Evolutionary conservation across 768 basidiomycete species (phyloP), one percentile per base, ranked within the genome.

Genomic region (Tylopilus sp.): DNA sequence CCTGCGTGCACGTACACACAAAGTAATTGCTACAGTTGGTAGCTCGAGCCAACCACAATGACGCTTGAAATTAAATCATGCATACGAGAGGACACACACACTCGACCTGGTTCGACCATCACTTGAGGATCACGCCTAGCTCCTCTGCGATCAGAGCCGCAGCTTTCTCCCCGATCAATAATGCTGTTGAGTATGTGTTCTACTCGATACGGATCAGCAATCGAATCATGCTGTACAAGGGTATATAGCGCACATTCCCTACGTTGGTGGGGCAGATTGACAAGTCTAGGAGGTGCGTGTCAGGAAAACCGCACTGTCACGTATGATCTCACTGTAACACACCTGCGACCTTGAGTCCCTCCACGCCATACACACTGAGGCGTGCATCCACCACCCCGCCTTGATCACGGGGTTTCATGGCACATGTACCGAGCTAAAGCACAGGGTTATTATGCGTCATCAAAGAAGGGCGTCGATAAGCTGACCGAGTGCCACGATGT

Each of bases 381-480:
- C 69, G 69, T 4, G 75, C 49, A 57, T 88, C 83, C 4, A 88
- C 82, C 6, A 88, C 86, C 4, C 86, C 86, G 2, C 75, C 77
- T 28, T 75, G 47, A 11, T 79, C 72, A 1, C 77, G 75, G 0
- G 81, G n/a, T n/a, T n/a, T n/a, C n/a, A n/a, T n/a, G n/a, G n/a
- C n/a, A n/a, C n/a, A n/a, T n/a, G n/a, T n/a, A 35, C 84, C 84
- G 4, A 82, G 70, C 82, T 84, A 38, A 38, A 18, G n/a, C 1
- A 18, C 13, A 12, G n/a, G 17, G 4, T 35, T 4, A 35, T 35
- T 4, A 35, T 35, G n/a, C 13, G 13, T 10, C 13, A 10, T 4
- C 3, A 11, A 35, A 2, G n/a, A n/a, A 35, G 17, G 10, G 9
- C 36, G 18, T 8, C 21, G 3, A 18, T 4, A 5, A 23, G 7